phyloP scores from a whole-genome alignment of 2,329 filamentous ascomycete genomes.

The Arthrocladium fulminans region DNA sequence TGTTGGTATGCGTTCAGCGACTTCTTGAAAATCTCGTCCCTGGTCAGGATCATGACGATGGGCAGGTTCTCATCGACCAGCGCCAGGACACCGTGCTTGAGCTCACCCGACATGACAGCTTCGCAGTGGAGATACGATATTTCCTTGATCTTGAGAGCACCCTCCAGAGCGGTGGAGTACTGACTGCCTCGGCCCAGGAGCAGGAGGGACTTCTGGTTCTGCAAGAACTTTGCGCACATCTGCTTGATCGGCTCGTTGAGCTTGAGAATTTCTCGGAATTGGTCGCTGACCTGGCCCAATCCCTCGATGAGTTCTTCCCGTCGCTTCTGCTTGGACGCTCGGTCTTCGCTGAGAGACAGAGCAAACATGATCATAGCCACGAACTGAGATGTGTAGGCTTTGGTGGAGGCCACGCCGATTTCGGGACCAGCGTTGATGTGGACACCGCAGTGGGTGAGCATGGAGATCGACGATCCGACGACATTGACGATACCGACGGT shows the following conservation, averaged over 20 bases:
- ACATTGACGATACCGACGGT: constrained; percentile 98
- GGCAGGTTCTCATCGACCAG: constrained; percentile 96
- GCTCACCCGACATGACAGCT: constrained; percentile 98
- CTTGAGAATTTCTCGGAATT: constrained; percentile 86
- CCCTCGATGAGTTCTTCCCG: constrained; percentile 96
- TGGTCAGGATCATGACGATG: constrained; percentile 98
- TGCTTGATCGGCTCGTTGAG: constrained; percentile 92
- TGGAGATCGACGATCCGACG: constrained; percentile 94
- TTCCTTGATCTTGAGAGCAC: constrained; percentile 98
- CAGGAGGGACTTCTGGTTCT: constrained; percentile 92
- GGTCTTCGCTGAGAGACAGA: constrained; percentile 89
- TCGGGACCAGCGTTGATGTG: constrained; percentile 98
- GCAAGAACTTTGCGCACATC: constrained; percentile 83
- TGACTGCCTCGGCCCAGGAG: constrained; percentile 91
- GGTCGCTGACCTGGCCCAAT: constrained; percentile 72
- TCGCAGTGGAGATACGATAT: constrained; percentile 99
- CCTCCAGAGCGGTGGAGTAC: constrained; percentile 93
- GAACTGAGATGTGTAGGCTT: constrained; percentile 98
- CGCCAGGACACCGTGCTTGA: constrained; percentile 97
- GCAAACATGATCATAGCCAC: constrained; percentile 99
- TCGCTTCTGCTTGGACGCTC: constrained; percentile 83
- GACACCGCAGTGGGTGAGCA: constrained; percentile 98
- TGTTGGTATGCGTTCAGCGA: constrained; percentile 99
- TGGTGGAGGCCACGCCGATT: constrained; percentile 97
- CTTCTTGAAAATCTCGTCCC: constrained; percentile 93